Percentiles rank a stretch among this genome's conserved stretches.
Evolutionary conservation across 1,284 basidiomycete genomes (phyloP).

Genomic region (Exobasidium rhododendri): DNA sequence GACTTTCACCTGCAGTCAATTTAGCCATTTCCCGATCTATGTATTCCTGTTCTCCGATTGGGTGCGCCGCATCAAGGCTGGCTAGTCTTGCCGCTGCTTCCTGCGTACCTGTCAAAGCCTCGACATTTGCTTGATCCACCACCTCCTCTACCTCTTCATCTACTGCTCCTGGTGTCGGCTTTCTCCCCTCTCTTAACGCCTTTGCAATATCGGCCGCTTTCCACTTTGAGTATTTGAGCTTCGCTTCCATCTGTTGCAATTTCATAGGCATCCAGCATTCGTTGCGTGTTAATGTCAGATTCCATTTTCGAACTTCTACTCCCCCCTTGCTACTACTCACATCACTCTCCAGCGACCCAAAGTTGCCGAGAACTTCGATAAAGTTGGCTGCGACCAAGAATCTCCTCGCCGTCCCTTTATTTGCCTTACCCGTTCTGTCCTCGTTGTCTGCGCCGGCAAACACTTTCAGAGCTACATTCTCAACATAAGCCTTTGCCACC

Average conservation of each 20-base stretch:
- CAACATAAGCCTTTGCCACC: slow-evolving; percentile 80
- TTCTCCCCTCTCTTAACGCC: slow-evolving; percentile 71
- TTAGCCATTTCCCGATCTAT: slow-evolving; percentile 42
- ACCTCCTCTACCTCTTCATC: slow-evolving; percentile 27
- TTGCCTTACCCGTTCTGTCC: slow-evolving; percentile 70
- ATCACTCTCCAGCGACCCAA: slow-evolving; percentile 59
- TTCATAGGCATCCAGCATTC: slow-evolving; percentile 48
- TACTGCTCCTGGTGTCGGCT: slow-evolving; percentile 34
- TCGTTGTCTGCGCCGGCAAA: slow-evolving; percentile 87
- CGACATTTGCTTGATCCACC: slow-evolving; percentile 7
- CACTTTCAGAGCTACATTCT: slow-evolving; percentile 87
- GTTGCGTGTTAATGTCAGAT: too few relatives aligned
- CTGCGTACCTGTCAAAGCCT: neutral
- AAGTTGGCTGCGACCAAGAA: slow-evolving; percentile 84
- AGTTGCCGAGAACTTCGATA: slow-evolving; percentile 74
- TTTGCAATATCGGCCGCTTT: slow-evolving; percentile 84
- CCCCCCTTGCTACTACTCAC: slow-evolving; percentile 26
- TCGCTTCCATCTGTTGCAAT: slow-evolving; percentile 64
- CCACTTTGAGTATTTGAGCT: slow-evolving; percentile 86
- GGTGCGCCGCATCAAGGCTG: slow-evolving; percentile 56
- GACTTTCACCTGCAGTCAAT: slow-evolving; percentile 20
- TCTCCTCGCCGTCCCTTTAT: slow-evolving; percentile 76
- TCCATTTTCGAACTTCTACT: neutral
- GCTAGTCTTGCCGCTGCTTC: slow-evolving; percentile 9
- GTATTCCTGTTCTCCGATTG: slow-evolving; percentile 42